Base-by-base conservation (phyloP, 176 grass and related monocot genomes). In the Musa itinerans region DNA sequence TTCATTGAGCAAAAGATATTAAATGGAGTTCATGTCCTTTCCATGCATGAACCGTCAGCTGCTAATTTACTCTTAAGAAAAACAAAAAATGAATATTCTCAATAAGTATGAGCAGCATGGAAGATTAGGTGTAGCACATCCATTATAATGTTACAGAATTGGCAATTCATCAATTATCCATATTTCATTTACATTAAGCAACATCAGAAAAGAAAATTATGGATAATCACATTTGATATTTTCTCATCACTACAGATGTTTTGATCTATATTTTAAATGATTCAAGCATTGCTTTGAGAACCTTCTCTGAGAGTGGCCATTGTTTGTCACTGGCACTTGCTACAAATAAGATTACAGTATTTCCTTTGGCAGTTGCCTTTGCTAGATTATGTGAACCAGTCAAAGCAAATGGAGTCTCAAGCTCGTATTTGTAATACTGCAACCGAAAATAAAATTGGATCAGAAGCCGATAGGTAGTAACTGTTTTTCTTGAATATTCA, bases 341-440 rank as follows among this genome's bases (percentile, higher is more conserved):
- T 25, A 98, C 95, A 84, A 98, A 98, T 49, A 98, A 84, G 83
- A 98, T 80, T 76, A 98, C 95, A 10, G 88, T 98, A 74, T 16
- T 98, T 68, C 95, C 90, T 81, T 94, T 98, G 62, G 95, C 90
- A 68, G 95, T 93, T n/a, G 95, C 95, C 82, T 98, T 98, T 7
- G 95, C 88, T 72, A 98, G 79, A 77, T 98, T 98, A 85, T 98
- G 90, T 3, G 88, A 87, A 1, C 95, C 95, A 5, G 90, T 98
- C 52, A 89, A 83, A 0, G 90, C 95, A 76, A 98, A 77, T 20
- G 95, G 90, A 81, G 95, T 98, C 88, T 98, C 95, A 51, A 98
- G 12, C 82, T 83, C 88, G 61, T 98, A 98, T 73, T 68, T 93
- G 80, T 93, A 98, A 84, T 98, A 98, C 95, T 98, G 88, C 84